Percentiles rank a stretch among this genome's conserved stretches.
These are phyloP conservation scores for Coemansia sp. DNA, from an alignment of 192 early-diverging fungal genomes.

Conservation along the genomic window DNA sequence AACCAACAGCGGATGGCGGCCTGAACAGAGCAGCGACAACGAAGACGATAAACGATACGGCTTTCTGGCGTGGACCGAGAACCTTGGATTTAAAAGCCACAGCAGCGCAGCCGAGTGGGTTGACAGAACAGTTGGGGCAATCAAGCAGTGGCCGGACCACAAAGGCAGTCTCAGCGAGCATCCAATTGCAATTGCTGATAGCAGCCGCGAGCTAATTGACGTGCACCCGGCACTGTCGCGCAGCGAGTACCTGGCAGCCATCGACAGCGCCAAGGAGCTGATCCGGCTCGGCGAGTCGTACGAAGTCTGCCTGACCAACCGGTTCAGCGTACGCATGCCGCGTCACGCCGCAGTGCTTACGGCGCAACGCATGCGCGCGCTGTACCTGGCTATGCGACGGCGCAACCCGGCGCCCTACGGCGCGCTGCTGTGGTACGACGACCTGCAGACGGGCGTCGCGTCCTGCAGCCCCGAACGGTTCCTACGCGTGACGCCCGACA, in stretches of 20 bases:
- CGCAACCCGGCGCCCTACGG: conserved; percentile 88
- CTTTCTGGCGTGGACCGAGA: too few relatives aligned
- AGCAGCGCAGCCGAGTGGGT: too few relatives aligned
- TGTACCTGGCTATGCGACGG: conserved; percentile 67
- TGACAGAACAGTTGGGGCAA: too few relatives aligned
- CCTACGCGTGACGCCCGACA: conserved; percentile 44
- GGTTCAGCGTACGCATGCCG: conserved; percentile 52
- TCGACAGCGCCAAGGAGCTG: conserved; percentile 52
- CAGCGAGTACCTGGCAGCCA: conserved; percentile 53
- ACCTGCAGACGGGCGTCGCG: conserved; percentile 38
- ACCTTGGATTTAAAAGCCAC: too few relatives aligned
- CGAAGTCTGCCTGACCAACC: conserved; percentile 90
- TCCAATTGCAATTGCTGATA: too few relatives aligned
- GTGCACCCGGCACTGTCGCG: conserved; percentile 18
- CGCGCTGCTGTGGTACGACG: conserved; percentile 62
- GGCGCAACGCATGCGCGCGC: conserved; percentile 22
- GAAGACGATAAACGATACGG: background rate
- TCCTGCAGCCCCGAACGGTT: conserved; percentile 85
- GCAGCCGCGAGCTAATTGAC: too few relatives aligned
- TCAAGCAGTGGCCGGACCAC: too few relatives aligned
- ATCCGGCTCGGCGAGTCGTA: conserved; percentile 92
- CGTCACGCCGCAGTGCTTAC: background rate
- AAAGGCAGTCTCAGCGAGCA: too few relatives aligned
- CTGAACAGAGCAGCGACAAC: background rate
- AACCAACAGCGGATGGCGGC: background rate